Evolutionary conservation across 2,329 filamentous ascomycete genomes (phyloP).

Genomic region (Trichophyton mentagrophytes): DNA sequence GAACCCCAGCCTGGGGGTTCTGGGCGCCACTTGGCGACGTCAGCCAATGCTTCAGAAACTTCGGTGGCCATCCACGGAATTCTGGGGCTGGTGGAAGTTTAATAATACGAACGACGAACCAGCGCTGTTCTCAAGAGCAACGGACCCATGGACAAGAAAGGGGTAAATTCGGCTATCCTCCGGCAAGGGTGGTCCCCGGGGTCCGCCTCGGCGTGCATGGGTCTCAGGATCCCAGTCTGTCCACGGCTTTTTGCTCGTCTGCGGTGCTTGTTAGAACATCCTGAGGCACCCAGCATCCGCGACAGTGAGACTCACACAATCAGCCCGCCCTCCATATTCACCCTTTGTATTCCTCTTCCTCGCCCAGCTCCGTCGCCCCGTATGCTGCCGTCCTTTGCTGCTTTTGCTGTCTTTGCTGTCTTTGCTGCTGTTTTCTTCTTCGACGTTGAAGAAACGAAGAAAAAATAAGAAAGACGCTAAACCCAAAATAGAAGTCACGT

Average conservation of each 20-base stretch:
- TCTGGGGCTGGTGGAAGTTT: neutral
- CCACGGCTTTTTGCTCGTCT: neutral
- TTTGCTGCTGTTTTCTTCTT: neutral
- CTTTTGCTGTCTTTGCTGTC: neutral
- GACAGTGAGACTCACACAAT: neutral
- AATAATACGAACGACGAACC: constrained; percentile 1
- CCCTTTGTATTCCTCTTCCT: neutral
- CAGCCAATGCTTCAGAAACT: neutral
- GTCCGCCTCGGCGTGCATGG: neutral
- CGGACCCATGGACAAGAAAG: neutral
- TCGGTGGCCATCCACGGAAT: neutral
- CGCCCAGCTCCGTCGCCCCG: neutral
- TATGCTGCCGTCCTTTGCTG: neutral
- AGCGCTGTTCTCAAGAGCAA: neutral
- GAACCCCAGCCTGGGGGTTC: neutral
- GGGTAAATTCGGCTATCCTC: constrained; percentile 3
- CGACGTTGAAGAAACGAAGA: neutral
- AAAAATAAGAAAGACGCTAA: neutral
- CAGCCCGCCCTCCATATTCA: neutral
- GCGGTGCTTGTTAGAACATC: neutral
- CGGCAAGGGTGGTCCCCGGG: neutral
- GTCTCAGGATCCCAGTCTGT: neutral
- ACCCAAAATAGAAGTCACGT: neutral
- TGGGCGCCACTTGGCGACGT: constrained; percentile 1
- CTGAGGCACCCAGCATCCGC: neutral